Percentiles rank a stretch among this genome's conserved stretches.
phyloP scores from a whole-genome alignment of 2,329 filamentous ascomycete species.

The Parasarocladium wereldwijsianum region DNA sequence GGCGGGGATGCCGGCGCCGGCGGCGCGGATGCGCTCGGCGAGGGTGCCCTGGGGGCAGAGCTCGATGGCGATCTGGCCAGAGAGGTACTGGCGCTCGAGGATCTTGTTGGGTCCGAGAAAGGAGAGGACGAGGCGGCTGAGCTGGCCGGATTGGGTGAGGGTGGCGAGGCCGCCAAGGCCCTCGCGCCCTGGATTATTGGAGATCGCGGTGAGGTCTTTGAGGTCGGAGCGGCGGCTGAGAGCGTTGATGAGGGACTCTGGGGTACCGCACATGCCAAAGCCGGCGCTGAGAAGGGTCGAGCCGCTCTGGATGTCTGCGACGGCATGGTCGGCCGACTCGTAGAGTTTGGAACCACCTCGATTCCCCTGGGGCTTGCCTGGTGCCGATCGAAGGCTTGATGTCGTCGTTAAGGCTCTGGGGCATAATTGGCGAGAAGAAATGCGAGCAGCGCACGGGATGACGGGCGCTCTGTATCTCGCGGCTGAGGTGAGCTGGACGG shows the following conservation, averaged over 20 bases:
- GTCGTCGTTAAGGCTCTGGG: no score
- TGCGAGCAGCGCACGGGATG: no score
- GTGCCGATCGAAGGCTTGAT: no score
- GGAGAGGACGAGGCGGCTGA: constrained; percentile 58
- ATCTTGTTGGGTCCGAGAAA: constrained; percentile 68
- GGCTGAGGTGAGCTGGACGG: no score
- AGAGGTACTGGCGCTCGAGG: constrained; percentile 60
- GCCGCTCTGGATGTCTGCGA: constrained; percentile 56
- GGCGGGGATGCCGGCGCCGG: constrained; percentile 62
- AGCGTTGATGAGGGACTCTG: constrained; percentile 58
- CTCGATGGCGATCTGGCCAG: constrained; percentile 60
- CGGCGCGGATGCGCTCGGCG: constrained; percentile 57
- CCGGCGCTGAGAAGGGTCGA: constrained; percentile 61
- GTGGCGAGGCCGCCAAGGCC: constrained; percentile 53
- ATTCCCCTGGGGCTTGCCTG: no score
- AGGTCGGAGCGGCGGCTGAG: constrained; percentile 51
- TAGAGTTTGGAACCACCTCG: constrained; percentile 32
- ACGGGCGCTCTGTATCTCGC: no score
- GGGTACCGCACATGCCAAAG: constrained; percentile 59
- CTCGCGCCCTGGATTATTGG: constrained; percentile 65
- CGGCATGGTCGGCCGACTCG: constrained; percentile 47
- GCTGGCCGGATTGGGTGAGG: constrained; percentile 53
- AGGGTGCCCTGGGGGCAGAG: constrained; percentile 64
- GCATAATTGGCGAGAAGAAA: no score
- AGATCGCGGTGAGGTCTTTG: constrained; percentile 58